Conservation (phyloP, 768 basidiomycete species). For the Albatrellus ellisii region DNA sequence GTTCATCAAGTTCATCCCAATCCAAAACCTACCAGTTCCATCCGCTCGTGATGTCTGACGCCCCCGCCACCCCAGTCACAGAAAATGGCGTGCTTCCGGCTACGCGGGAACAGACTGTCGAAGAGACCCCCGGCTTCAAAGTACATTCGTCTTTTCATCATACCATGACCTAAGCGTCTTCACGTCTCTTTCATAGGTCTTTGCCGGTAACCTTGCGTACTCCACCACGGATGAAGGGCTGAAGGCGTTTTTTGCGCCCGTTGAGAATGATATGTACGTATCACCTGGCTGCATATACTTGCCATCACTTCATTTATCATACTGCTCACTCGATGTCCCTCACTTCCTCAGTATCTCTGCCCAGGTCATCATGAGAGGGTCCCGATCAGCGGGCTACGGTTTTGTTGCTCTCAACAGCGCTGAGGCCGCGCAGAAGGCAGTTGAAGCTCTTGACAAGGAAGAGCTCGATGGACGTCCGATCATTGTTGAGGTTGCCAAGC, state of each 20-base stretch:
- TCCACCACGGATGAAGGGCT: slow-evolving; percentile 90
- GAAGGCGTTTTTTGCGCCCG: slow-evolving; percentile 85
- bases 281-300: slow-evolving; percentile 12
- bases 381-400: slow-evolving; percentile 83
- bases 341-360: slow-evolving; percentile 48
- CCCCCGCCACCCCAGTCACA: slow-evolving; percentile 74
- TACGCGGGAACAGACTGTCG: slow-evolving; percentile 50
- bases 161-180: slow-evolving; percentile 5
- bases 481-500: slow-evolving; percentile 90
- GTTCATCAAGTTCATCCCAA: slow-evolving; percentile 45
- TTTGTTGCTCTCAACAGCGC: slow-evolving; percentile 75
- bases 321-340: slow-evolving; percentile 11
- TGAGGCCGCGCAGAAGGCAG: slow-evolving; percentile 80
- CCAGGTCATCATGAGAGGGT: slow-evolving; percentile 77
- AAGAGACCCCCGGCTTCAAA: slow-evolving; percentile 75
- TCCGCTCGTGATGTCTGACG: slow-evolving; percentile 73
- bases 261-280: slow-evolving; percentile 78
- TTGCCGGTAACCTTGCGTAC: slow-evolving; percentile 93
- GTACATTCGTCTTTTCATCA: slow-evolving; percentile 27
- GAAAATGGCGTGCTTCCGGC: slow-evolving; percentile 77
- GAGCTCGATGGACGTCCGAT: slow-evolving; percentile 84
- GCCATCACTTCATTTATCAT: slow-evolving; percentile 6
- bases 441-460: slow-evolving; percentile 73
- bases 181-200: slow-evolving; percentile 44
- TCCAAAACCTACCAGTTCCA: slow-evolving; percentile 46